phyloP scores from a whole-genome alignment of 2,329 filamentous ascomycete genomes.

The Tothia fuscella region DNA sequence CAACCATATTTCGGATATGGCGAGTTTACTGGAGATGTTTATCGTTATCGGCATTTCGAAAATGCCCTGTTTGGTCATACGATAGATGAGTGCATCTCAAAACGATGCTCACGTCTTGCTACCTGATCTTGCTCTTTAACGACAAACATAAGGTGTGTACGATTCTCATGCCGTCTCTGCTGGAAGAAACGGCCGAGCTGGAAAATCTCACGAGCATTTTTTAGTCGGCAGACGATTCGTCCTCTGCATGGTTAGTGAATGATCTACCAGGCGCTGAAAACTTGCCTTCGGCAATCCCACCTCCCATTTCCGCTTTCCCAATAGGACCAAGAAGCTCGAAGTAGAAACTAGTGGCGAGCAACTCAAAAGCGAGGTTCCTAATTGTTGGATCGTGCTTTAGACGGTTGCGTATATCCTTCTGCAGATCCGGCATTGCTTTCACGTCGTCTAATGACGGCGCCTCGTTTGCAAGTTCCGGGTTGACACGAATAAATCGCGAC shows the following conservation, averaged over 20 bases:
- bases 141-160: background rate
- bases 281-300: background rate
- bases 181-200: background rate
- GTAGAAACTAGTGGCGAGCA: slow-evolving; percentile 7
- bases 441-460: background rate
- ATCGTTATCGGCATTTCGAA: background rate
- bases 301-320: background rate
- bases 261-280: background rate
- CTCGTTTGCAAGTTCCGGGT: background rate
- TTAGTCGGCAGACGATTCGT: background rate
- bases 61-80: background rate
- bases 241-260: background rate
- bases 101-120: background rate
- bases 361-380: background rate
- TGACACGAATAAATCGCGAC: background rate
- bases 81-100: background rate
- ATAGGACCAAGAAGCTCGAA: background rate
- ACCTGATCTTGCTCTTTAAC: background rate
- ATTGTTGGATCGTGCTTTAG: background rate
- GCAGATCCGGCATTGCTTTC: background rate
- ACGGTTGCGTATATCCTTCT: background rate
- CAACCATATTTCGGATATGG: background rate
- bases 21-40: background rate
- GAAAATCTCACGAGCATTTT: background rate
- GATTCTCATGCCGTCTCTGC: background rate